Evolutionary conservation across 2,329 filamentous ascomycete genomes (phyloP), one percentile per base, ranked within the genome.

Genomic region (Ophiostoma pallidulum): DNA sequence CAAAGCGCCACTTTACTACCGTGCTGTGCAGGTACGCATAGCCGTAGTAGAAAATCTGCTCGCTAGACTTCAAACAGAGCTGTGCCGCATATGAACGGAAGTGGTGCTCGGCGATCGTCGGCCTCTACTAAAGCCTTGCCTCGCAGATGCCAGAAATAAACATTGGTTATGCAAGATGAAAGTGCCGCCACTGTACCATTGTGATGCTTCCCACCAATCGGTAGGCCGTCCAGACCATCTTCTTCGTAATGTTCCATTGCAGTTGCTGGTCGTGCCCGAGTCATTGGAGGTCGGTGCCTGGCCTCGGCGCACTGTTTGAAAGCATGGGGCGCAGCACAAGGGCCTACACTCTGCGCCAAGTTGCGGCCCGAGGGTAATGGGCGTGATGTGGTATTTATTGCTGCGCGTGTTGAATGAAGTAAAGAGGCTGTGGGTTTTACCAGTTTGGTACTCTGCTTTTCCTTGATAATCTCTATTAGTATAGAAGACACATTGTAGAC

Each of bases 291-390:
- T 4, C 63, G 60, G 20, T 64, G 63, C 56, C 73, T 66, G 48
- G 67, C 60, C 57, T 71, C 73, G 46, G 70, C 66, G 37, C 72
- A 64, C 51, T 73, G 72, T 53, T 59, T 65, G 40, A 64, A 68
- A 20, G 66, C 65, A 54, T 76, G 65, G 31, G 77, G 68, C 7
- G 78, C 73, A 16, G 62, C 56, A 13, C 69, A 71, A 12, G 73
- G 69, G 1, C 80, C 78, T 24, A 79, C 62, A 56, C 76, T 82
- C 51, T 71, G 75, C 13, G 75, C 70, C 53, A 80, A 79, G 51
- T 67, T 70, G 53, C 66, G 71, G 45, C 67, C 12, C 66, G 41
- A 67, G 20, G 42, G 4, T 12, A 35, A 26, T n/a, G 35, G 20
- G 8, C 50, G 43, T 13, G 46, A n/a, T 22, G 18, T 4, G 10